Evolutionary conservation across 257 asterid genomes (phyloP).

Genomic region (Gentiana dahurica): DNA sequence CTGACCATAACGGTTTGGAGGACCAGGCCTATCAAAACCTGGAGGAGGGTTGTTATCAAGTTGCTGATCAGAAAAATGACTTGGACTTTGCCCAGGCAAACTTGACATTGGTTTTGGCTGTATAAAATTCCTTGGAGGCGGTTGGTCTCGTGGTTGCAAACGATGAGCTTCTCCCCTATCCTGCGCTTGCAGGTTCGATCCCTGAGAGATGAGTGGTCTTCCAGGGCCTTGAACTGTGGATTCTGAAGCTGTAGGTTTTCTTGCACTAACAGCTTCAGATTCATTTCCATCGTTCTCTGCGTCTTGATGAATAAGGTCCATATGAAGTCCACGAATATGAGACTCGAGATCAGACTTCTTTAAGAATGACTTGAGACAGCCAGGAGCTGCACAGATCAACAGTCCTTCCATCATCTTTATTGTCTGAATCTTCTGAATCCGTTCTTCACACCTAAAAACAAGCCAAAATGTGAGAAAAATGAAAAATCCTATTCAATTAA

Average conservation of each 20-base stretch:
- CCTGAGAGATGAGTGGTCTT: constrained; percentile 50
- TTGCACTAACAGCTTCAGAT: constrained; percentile 52
- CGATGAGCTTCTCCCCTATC: constrained; percentile 53
- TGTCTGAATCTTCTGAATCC: constrained; percentile 92
- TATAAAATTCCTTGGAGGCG: constrained; percentile 40
- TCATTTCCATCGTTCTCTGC: constrained; percentile 57
- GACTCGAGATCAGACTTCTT: constrained; percentile 66
- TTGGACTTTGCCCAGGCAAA: constrained; percentile 48
- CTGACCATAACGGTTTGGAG: constrained; percentile 52
- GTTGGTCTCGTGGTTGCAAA: constrained; percentile 47
- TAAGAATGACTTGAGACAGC: constrained; percentile 83
- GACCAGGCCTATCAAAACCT: constrained; percentile 44
- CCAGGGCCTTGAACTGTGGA: constrained; percentile 86
- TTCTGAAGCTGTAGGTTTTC: constrained; percentile 74
- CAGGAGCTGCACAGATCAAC: constrained; percentile 86
- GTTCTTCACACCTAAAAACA: constrained; percentile 66
- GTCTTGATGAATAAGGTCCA: constrained; percentile 46
- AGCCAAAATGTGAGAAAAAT: constrained; percentile 2
- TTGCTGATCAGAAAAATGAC: constrained; percentile 50
- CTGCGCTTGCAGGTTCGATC: constrained; percentile 46
- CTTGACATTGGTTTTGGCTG: constrained; percentile 39
- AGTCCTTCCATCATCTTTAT: constrained; percentile 93
- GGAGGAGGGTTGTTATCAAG: constrained; percentile 40
- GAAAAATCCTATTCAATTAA: constrained; percentile 5
- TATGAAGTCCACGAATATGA: constrained; percentile 54